Conservation (phyloP, 2,329 filamentous ascomycete species). For the Monosporascus sp. region DNA sequence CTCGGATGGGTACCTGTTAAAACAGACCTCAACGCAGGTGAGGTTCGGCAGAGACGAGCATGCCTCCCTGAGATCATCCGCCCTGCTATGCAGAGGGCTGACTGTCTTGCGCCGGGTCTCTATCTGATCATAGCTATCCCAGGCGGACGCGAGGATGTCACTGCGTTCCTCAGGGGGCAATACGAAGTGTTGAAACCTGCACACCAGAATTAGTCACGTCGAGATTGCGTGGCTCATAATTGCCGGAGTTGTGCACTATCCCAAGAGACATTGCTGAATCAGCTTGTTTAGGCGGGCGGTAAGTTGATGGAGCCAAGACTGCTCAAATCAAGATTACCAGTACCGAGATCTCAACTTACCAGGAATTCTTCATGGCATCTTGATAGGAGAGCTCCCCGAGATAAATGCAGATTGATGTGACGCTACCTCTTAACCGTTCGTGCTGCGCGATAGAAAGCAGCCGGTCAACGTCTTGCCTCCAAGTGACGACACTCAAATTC, state of each 20-base stretch:
- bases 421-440: conserved; percentile 34
- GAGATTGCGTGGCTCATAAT: not conserved
- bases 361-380: conserved; percentile 28
- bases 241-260: not conserved
- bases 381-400: conserved; percentile 38
- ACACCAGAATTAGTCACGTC: conserved; percentile 8
- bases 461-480: conserved; percentile 40
- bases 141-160: conserved; percentile 30
- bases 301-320: conserved; percentile 1
- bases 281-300: not conserved
- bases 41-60: conserved; percentile 36
- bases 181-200: conserved; percentile 32
- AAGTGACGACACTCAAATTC: conserved; percentile 37
- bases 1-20: conserved; percentile 35
- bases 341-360: conserved; percentile 13
- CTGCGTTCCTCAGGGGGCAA: conserved; percentile 32
- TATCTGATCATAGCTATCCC: conserved; percentile 32
- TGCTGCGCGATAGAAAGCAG: conserved; percentile 39
- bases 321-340: not conserved
- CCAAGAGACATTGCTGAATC: not conserved
- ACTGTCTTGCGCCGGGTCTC: conserved; percentile 28
- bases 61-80: conserved; percentile 32
- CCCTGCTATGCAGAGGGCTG: conserved; percentile 31
- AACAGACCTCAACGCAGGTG: conserved; percentile 34
- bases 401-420: conserved; percentile 41